Base-by-base conservation (phyloP, 208 protist species). In the Acanthamoeba sp. region DNA sequence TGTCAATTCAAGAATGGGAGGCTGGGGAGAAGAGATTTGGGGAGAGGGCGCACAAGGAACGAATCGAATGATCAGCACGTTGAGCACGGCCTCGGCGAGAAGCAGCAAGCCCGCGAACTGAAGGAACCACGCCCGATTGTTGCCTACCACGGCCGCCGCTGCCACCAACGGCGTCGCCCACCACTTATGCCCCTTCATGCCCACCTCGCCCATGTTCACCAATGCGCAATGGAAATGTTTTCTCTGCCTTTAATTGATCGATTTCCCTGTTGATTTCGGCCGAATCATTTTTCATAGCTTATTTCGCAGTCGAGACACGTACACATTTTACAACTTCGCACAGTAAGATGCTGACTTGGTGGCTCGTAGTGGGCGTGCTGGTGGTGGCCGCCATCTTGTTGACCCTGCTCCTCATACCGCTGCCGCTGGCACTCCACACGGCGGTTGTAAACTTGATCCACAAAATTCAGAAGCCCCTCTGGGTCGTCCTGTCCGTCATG, bases 61-160 rank as follows among this genome's bases (percentile, higher is more conserved):
- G 29, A 90, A 90, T 10, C 52, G 82, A 48, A 90, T 34, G 82
- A 90, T 90, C 20, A 90, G 82, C 2, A 38, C n/a, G 34, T 90
- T 90, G 52, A 90, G 55, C 14, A 66, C 34, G 2, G 38, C 12
- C n/a, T 90, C 82, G 12, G 34, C 82, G 52, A 90, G 45, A 9
- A 32, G 36, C 10, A 90, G 36, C 2, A 90, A 29, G 27, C 7
- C 29, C 27, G 82, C 82, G 29, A 90, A 84, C 27, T 84, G 73
- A 10, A 29, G 6, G 73, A 84, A 84, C 73, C 73, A 84, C 12
- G 73, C 73, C 12, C 73, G 73, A 38, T 84, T 45, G 73, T 84
- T 84, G 38, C 29, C 64, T n/a, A 73, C 34, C 34, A 40, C 64
- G 3, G 24, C 18, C 38, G 7, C 24, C 6, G 73, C 73, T 29